Conservation (phyloP, 2,329 filamentous ascomycete species). For the Fusarium chuoi region DNA sequence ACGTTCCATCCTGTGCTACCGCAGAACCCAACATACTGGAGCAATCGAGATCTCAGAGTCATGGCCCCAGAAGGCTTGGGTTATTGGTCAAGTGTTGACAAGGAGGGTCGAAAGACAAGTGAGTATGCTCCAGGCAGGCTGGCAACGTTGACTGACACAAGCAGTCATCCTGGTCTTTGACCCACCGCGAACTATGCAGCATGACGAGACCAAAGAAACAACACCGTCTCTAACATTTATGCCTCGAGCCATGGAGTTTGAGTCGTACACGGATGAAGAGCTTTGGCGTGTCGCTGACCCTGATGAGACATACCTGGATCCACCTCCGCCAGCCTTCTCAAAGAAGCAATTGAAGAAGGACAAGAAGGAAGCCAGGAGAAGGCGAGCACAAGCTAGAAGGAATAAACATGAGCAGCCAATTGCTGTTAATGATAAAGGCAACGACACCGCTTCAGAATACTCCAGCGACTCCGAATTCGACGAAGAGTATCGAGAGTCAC, state of each 20-base stretch:
- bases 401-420: background rate
- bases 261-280: constrained; percentile 44
- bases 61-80: constrained; percentile 43
- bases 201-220: constrained; percentile 29
- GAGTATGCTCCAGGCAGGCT: background rate
- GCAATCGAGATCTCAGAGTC: constrained; percentile 43
- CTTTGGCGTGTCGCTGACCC: constrained; percentile 41
- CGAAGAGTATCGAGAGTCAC: background rate
- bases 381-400: constrained; percentile 9
- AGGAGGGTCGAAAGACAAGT: constrained; percentile 32
- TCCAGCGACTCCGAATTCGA: constrained; percentile 17
- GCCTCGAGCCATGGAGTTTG: constrained; percentile 44
- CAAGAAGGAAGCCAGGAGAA: constrained; percentile 23
- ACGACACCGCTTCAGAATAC: background rate
- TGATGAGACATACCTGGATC: constrained; percentile 43
- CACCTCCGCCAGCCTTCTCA: constrained; percentile 29
- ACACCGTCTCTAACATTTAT: constrained; percentile 43
- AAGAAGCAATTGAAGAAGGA: constrained; percentile 1
- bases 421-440: constrained; percentile 14
- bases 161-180: constrained; percentile 41
- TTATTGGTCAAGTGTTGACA: constrained; percentile 40
- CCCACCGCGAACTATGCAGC: constrained; percentile 36
- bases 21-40: constrained; percentile 36
- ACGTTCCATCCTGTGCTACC: constrained; percentile 41
- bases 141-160: background rate